Evolutionary conservation across 129 eudicot species (phyloP).

Genomic region (Pulicaria dysenterica): DNA sequence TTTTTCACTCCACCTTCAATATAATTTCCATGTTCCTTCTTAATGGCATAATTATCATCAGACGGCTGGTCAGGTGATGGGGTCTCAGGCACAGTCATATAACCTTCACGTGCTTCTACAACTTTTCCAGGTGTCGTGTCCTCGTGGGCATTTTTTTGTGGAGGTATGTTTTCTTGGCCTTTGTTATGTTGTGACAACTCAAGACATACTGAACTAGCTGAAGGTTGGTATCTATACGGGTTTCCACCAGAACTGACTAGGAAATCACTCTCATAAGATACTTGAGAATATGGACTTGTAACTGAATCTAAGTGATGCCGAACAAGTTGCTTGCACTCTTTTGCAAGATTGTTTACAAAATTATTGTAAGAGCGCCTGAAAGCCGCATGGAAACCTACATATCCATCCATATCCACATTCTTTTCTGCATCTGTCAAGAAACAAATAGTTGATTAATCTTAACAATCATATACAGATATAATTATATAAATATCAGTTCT

Average conservation of each 20-base stretch:
- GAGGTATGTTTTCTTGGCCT: conserved; percentile 71
- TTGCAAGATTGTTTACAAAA: conserved; percentile 59
- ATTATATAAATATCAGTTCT: too few species aligned
- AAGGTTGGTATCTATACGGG: conserved; percentile 39
- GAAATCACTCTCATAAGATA: conserved; percentile 63
- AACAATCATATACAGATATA: background rate
- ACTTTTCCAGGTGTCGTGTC: conserved; percentile 71
- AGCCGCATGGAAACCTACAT: conserved; percentile 81
- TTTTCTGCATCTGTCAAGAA: conserved; percentile 48
- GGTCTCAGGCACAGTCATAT: conserved; percentile 82
- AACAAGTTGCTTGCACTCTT: conserved; percentile 79
- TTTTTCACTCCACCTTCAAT: conserved; percentile 72
- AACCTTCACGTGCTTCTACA: conserved; percentile 55
- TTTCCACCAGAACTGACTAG: conserved; percentile 36
- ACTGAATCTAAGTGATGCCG: conserved; percentile 90
- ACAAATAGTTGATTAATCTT: background rate
- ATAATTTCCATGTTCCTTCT: conserved; percentile 63
- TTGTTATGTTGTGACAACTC: conserved; percentile 58
- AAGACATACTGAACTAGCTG: conserved; percentile 46
- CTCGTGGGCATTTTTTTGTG: conserved; percentile 53
- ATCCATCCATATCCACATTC: conserved; percentile 76
- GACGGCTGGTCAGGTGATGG: conserved; percentile 85
- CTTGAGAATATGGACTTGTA: conserved; percentile 81
- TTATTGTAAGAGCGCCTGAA: conserved; percentile 72
- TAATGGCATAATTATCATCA: conserved; percentile 51